Evolutionary conservation across 2,329 filamentous ascomycete genomes (phyloP).

Genomic region (Aspergillus neoniger): DNA sequence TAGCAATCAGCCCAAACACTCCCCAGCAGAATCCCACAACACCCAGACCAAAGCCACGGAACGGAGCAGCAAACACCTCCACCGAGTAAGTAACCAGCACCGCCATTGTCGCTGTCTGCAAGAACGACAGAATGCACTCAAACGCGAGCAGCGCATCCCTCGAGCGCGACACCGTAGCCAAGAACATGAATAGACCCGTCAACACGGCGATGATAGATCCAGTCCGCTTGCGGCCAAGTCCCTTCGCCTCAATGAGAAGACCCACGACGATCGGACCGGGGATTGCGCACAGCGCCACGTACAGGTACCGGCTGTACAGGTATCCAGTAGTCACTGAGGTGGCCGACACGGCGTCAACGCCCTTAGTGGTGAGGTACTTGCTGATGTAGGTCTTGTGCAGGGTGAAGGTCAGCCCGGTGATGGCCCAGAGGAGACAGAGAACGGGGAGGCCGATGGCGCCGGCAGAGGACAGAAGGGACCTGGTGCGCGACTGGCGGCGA

Average conservation of each 20-base stretch:
- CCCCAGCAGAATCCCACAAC: constrained; percentile 15
- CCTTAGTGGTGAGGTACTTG: constrained; percentile 15
- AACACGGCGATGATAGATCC: constrained; percentile 19
- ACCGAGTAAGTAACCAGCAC: constrained; percentile 22
- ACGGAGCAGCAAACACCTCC: constrained; percentile 17
- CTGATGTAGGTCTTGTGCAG: constrained; percentile 22
- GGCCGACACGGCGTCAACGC: constrained; percentile 14
- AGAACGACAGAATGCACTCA: constrained; percentile 19
- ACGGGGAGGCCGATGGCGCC: constrained; percentile 1
- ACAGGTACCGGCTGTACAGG: constrained; percentile 22
- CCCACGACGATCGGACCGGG: constrained; percentile 19
- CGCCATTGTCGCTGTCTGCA: constrained; percentile 17
- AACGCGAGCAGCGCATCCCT: constrained; percentile 15
- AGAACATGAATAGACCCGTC: constrained; percentile 21
- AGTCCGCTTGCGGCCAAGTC: constrained; percentile 18
- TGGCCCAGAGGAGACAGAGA: constrained; percentile 19
- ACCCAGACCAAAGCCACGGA: constrained; percentile 17
- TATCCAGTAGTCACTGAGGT: constrained; percentile 15
- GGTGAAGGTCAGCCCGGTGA: constrained; percentile 20
- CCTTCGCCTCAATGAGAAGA: constrained; percentile 16
- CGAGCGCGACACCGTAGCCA: constrained; percentile 17
- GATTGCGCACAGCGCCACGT: constrained; percentile 19
- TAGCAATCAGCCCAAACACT: constrained; percentile 17
- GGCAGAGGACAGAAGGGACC: constrained; percentile 8
- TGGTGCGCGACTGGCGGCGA: background rate